Evolutionary conservation across 192 early-diverging fungal genomes (phyloP).

Genomic region (Podila epicladia): DNA sequence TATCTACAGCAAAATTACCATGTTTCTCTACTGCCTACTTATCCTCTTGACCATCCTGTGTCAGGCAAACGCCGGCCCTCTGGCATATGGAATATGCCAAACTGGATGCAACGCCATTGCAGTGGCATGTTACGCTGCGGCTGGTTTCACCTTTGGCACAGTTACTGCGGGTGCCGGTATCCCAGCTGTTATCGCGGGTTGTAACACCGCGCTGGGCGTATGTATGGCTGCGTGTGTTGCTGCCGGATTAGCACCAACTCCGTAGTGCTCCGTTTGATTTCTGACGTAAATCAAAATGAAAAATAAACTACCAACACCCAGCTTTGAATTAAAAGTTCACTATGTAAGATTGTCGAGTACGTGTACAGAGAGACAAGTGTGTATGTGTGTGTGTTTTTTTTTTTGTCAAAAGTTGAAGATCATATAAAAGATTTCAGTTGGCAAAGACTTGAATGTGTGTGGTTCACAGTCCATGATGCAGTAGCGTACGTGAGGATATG

Average conservation of each 20-base stretch:
- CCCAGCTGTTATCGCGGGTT: conserved; percentile 5
- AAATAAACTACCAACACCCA: too few relatives aligned
- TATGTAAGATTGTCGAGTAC: too few relatives aligned
- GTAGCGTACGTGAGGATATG: too few relatives aligned
- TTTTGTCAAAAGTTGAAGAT: too few relatives aligned
- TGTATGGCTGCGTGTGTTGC: conserved; percentile 16
- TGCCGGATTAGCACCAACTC: conserved; percentile 12
- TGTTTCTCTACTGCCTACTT: background rate
- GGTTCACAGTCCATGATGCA: too few relatives aligned
- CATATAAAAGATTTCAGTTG: too few relatives aligned
- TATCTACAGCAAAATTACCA: too few relatives aligned
- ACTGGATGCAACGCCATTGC: conserved; percentile 21
- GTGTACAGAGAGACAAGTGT: too few relatives aligned
- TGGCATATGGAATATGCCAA: conserved; percentile 31
- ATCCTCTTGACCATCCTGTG: conserved; percentile 5
- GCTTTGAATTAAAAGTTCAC: too few relatives aligned
- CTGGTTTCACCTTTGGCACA: conserved; percentile 7
- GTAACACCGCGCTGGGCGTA: conserved; percentile 9
- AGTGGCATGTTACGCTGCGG: conserved; percentile 15
- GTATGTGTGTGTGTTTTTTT: too few relatives aligned
- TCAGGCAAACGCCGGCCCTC: conserved; percentile 6
- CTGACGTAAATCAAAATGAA: too few relatives aligned
- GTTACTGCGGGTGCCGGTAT: conserved; percentile 20
- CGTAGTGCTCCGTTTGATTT: background rate
- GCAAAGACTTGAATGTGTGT: too few relatives aligned